phyloP scores from a whole-genome alignment of 768 basidiomycete species.

The Amanita rimosa region DNA sequence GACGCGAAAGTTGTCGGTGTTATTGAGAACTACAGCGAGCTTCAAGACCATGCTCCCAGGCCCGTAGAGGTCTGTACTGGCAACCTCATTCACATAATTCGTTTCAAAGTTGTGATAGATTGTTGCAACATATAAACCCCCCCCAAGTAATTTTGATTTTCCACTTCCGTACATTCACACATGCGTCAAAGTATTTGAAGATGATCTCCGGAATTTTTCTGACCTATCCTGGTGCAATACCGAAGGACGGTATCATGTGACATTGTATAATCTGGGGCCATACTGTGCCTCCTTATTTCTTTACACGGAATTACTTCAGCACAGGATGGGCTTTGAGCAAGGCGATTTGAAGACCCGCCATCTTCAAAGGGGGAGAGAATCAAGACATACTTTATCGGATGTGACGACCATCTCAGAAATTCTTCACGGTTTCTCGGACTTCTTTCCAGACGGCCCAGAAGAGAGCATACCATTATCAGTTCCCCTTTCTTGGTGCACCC shows the following conservation, averaged over 20 bases:
- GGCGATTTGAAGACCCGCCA: conserved; percentile 12
- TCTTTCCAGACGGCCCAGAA: conserved; percentile 29
- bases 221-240: conserved; percentile 49
- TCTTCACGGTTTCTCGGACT: conserved; percentile 33
- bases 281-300: conserved; percentile 68
- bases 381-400: conserved; percentile 12
- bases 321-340: conserved; percentile 25
- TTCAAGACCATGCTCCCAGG: conserved; percentile 47
- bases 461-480: conserved; percentile 28
- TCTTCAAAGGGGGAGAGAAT: conserved; percentile 5
- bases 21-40: conserved; percentile 54
- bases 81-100: not conserved
- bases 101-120: conserved; percentile 24
- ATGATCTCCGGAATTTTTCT: conserved; percentile 38
- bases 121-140: conserved; percentile 42
- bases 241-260: conserved; percentile 49
- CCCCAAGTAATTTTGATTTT: conserved; percentile 35
- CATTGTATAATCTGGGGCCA: conserved; percentile 54
- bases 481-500: conserved; percentile 56
- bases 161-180: conserved; percentile 34
- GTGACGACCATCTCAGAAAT: conserved; percentile 23
- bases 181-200: conserved; percentile 24
- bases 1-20: conserved; percentile 71
- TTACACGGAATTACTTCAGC: conserved; percentile 45
- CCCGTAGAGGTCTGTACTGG: conserved; percentile 48